These are phyloP conservation scores for Fraxinus nigra DNA, from an alignment of 305 asterid genomes.

Conservation along the genomic window DNA sequence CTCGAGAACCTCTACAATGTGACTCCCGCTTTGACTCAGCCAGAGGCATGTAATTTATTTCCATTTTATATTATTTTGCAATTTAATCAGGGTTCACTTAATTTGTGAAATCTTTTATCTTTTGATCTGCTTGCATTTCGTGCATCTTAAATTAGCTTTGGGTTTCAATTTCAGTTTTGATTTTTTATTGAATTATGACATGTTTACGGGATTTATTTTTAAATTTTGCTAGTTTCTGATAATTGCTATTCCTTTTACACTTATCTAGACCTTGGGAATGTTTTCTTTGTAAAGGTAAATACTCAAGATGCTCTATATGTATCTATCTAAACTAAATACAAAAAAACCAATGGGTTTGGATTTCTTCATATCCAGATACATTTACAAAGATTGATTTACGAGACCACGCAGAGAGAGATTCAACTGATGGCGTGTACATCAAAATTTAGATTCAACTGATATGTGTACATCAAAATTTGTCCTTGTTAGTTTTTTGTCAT, in stretches of 20 bases:
- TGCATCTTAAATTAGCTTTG: slow-evolving; percentile 8
- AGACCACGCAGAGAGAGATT: slow-evolving; percentile 6
- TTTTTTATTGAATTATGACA: slow-evolving; percentile 8
- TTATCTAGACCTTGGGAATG: background rate
- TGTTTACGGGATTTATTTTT: slow-evolving; percentile 18
- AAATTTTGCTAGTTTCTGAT: background rate
- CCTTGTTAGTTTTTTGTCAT: background rate
- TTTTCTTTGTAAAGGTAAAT: background rate
- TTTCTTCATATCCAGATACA: background rate
- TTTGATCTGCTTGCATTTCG: background rate
- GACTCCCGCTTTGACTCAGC: slow-evolving; percentile 45
- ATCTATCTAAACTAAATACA: slow-evolving; percentile 16
- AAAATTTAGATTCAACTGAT: slow-evolving; percentile 1
- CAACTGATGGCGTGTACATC: slow-evolving; percentile 16
- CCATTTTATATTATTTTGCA: slow-evolving; percentile 8
- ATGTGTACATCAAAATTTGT: slow-evolving; percentile 3
- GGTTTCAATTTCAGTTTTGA: slow-evolving; percentile 11
- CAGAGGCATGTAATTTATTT: slow-evolving; percentile 48
- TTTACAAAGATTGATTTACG: background rate
- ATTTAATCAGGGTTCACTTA: slow-evolving; percentile 34
- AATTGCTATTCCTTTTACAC: background rate
- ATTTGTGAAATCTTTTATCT: slow-evolving; percentile 5
- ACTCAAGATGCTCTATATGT: background rate
- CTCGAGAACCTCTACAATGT: slow-evolving; percentile 54
- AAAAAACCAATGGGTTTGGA: slow-evolving; percentile 8